phyloP scores from a whole-genome alignment of 2,329 filamentous ascomycete genomes.

The Alternaria sp. region DNA sequence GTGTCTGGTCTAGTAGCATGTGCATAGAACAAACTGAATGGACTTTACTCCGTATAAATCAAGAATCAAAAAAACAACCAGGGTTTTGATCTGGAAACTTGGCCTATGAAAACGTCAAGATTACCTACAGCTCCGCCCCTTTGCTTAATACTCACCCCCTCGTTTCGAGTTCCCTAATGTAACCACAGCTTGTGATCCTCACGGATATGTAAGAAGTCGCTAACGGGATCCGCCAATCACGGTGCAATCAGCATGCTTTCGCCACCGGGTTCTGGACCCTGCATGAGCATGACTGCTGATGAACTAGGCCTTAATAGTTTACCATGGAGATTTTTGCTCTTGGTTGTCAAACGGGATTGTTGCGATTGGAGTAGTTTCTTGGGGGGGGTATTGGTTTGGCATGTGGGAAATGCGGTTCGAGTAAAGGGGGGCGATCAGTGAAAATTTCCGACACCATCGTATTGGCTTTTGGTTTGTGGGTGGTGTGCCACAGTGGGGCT shows the following conservation, averaged over 20 bases:
- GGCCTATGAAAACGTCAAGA: neutral
- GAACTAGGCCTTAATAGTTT: neutral
- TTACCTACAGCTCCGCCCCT: conserved; percentile 5
- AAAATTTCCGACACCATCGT: neutral
- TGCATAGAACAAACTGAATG: neutral
- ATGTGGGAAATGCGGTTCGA: neutral
- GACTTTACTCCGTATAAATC: neutral
- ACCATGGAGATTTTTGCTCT: neutral
- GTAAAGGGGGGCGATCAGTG: neutral
- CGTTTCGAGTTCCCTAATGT: conserved; percentile 15
- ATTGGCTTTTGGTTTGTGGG: neutral
- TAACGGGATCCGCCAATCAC: conserved; percentile 1
- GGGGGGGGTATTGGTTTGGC: neutral
- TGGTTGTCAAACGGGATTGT: neutral
- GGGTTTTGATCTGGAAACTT: neutral
- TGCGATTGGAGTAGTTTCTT: neutral
- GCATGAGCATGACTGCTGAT: neutral
- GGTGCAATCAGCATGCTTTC: neutral
- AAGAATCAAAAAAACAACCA: neutral
- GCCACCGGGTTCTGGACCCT: conserved; percentile 3
- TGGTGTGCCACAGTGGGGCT: neutral
- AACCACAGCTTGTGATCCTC: neutral
- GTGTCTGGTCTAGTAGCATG: neutral
- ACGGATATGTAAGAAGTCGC: conserved; percentile 7
- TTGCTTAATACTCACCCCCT: neutral